Evolutionary conservation across 192 early-diverging fungal genomes (phyloP).

Genomic region (Podila verticillata): DNA sequence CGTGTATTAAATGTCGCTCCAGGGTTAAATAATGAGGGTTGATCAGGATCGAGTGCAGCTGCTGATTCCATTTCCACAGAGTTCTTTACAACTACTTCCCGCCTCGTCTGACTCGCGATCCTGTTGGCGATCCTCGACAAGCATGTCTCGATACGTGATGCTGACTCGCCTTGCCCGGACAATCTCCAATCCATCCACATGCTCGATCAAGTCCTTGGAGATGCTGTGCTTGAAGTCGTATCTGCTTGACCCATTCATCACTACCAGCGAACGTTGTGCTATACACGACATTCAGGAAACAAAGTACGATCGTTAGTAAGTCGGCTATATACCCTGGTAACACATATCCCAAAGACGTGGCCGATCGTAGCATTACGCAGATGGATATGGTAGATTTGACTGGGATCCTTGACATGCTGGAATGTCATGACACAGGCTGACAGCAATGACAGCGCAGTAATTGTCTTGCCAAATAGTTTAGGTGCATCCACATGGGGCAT

Average conservation of each 20-base stretch:
- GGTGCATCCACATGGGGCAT: constrained; percentile 63
- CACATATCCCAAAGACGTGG: background rate
- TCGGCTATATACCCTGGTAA: background rate
- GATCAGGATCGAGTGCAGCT: too few relatives aligned
- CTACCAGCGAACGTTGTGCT: constrained; percentile 68
- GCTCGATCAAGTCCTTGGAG: constrained; percentile 67
- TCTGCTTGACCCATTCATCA: constrained; percentile 63
- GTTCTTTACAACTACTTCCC: too few relatives aligned
- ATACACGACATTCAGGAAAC: constrained; percentile 5
- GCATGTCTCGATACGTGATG: constrained; percentile 60
- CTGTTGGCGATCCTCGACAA: constrained; percentile 10
- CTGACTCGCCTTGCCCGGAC: constrained; percentile 69
- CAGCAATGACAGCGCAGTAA: constrained; percentile 68
- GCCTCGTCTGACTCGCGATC: background rate
- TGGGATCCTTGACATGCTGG: constrained; percentile 37
- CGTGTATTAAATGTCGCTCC: too few relatives aligned
- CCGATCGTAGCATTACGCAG: constrained; percentile 40
- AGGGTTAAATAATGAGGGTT: too few relatives aligned
- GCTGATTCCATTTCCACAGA: too few relatives aligned
- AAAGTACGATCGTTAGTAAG: background rate
- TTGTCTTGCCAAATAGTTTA: constrained; percentile 67
- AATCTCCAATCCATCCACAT: constrained; percentile 51
- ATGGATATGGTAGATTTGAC: constrained; percentile 30
- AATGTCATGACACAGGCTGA: constrained; percentile 76
- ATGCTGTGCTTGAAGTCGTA: constrained; percentile 74